phyloP scores from a whole-genome alignment of 352 stramenopile genomes.

The Aphanomyces euteiches region DNA sequence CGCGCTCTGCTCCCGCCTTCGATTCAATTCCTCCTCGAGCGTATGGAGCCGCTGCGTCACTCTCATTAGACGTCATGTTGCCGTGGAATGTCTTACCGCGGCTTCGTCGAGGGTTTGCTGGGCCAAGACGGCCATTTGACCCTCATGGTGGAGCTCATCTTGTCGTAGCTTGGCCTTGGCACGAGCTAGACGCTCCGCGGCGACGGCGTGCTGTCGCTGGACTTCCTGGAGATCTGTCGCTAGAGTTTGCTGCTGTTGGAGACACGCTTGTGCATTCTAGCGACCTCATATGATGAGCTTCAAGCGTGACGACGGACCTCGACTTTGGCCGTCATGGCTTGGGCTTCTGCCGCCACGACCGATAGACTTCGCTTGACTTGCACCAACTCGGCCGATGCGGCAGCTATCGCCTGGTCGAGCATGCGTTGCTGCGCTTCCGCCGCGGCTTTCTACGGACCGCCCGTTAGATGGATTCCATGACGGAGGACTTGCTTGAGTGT shows the following conservation, averaged over 20 bases:
- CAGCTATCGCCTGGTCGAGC: conserved; percentile 17
- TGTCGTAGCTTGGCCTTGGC: conserved; percentile 9
- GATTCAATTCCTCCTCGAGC: not conserved
- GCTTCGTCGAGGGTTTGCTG: conserved; percentile 10
- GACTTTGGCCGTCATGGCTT: not conserved
- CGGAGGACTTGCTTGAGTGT: not conserved
- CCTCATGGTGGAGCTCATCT: conserved; percentile 33
- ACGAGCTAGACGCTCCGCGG: not conserved
- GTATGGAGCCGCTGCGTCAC: not conserved
- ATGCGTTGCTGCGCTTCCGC: conserved; percentile 17
- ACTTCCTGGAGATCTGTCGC: not conserved
- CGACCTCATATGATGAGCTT: not conserved
- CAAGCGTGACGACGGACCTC: not conserved
- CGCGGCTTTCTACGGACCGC: conserved; percentile 1
- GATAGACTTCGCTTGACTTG: conserved; percentile 3
- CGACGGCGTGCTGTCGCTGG: not conserved
- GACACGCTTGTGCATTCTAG: not conserved
- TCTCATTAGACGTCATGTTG: too few relatives aligned
- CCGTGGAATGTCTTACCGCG: not conserved
- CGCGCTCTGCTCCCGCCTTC: not conserved
- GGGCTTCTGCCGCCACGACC: not conserved
- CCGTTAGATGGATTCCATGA: not conserved
- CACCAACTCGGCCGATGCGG: not conserved
- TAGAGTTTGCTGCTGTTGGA: not conserved
- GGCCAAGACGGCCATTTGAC: not conserved